These are phyloP conservation scores for Microstegium vimineum DNA, from an alignment of 176 grass and related monocot species.

Conservation along the genomic window DNA sequence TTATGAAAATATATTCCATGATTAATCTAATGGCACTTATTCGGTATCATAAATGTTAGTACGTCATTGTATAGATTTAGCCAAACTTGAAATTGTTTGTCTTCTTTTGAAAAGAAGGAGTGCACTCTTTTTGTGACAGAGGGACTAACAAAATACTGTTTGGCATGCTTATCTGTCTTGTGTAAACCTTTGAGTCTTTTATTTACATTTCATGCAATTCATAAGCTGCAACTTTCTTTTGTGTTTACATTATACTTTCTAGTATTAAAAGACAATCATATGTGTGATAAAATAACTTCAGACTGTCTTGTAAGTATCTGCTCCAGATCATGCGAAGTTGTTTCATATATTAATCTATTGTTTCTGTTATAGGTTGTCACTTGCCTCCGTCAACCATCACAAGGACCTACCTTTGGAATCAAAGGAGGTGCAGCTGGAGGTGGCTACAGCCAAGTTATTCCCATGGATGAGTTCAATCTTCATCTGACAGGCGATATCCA, in stretches of 20 bases:
- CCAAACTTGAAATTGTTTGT: neutral
- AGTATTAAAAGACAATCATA: neutral
- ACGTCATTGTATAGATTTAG: neutral
- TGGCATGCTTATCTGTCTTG: neutral
- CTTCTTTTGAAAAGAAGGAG: neutral
- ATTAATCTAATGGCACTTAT: neutral
- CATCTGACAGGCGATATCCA: slow-evolving; percentile 97
- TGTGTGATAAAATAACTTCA: neutral
- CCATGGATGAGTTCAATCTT: slow-evolving; percentile 99
- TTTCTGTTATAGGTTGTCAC: slow-evolving; percentile 69
- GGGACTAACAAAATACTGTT: neutral
- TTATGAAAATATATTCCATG: neutral
- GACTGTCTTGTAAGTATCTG: neutral
- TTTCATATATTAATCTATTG: slow-evolving; percentile 1
- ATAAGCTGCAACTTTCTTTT: neutral
- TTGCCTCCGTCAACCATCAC: slow-evolving; percentile 91
- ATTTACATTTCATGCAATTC: neutral
- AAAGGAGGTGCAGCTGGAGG: slow-evolving; percentile 98
- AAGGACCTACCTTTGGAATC: slow-evolving; percentile 96
- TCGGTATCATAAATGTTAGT: neutral
- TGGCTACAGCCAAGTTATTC: slow-evolving; percentile 99
- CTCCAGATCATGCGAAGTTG: neutral
- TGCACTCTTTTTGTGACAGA: neutral
- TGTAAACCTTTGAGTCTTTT: neutral
- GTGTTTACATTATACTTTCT: neutral